Percentiles rank a stretch among this genome's conserved stretches.
These are phyloP conservation scores for Zhuliangozyma blackwelliae DNA, from an alignment of 1,139 yeast genomes.

Conservation along the genomic window DNA sequence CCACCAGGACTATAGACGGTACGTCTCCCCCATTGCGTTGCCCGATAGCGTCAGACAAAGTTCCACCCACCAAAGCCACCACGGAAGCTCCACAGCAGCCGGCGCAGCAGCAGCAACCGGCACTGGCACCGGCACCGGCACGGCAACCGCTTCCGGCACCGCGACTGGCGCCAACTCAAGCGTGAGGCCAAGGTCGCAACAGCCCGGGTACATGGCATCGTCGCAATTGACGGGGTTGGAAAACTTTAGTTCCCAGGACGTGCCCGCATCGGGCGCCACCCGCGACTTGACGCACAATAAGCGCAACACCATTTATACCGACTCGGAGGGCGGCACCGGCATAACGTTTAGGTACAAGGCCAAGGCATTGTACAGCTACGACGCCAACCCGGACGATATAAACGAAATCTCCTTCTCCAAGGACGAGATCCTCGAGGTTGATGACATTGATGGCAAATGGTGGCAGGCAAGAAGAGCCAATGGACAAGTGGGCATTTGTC, in stretches of 20 bases:
- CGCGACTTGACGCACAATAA: constrained; percentile 28
- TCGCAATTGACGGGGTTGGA: constrained; percentile 58
- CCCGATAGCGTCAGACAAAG: constrained; percentile 19
- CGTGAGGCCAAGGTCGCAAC: constrained; percentile 21
- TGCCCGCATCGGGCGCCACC: constrained; percentile 14
- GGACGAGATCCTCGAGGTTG: constrained; percentile 86
- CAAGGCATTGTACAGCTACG: constrained; percentile 78
- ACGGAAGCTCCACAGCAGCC: too few relatives aligned
- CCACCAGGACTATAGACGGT: constrained; percentile 21
- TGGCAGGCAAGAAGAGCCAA: constrained; percentile 92
- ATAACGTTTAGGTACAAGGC: constrained; percentile 79
- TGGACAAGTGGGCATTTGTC: constrained; percentile 96
- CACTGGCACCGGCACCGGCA: constrained; percentile 29
- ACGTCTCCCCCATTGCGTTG: constrained; percentile 18
- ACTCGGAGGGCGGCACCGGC: constrained; percentile 20
- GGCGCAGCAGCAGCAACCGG: constrained; percentile 22
- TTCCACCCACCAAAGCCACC: too few relatives aligned
- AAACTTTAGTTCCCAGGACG: constrained; percentile 44
- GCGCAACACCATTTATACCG: constrained; percentile 27
- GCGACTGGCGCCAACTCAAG: constrained; percentile 1
- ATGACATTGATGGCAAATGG: constrained; percentile 96
- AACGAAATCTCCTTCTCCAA: constrained; percentile 88
- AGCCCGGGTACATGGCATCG: constrained; percentile 40
- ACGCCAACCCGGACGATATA: constrained; percentile 91
- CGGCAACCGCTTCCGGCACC: constrained; percentile 4